A percentile compares a stretch with the other conserved stretches of the same genome.
These are phyloP conservation scores for Diacronema lutheri DNA, from an alignment of 78 protist species.

Conservation along the genomic window DNA sequence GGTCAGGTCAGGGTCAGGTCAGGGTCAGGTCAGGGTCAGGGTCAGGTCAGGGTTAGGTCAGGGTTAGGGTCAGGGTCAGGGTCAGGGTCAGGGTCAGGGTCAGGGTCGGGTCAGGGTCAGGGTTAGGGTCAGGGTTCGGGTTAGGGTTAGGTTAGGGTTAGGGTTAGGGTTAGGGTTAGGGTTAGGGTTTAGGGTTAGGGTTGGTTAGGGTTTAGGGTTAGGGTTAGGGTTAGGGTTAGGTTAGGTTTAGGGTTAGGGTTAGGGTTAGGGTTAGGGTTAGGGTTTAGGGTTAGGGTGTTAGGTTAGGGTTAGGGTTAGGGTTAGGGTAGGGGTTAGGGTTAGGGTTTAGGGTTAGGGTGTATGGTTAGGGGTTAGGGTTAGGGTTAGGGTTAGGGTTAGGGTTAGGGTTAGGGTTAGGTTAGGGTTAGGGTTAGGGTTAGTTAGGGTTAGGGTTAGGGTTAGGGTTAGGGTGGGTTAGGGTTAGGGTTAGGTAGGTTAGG, in stretches of 20 bases:
- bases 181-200: constrained; percentile 51
- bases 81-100: too few species aligned
- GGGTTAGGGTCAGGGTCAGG: too few species aligned
- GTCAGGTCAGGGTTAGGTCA: too few species aligned
- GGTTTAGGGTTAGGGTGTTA: constrained; percentile 20
- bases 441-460: constrained; percentile 47
- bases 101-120: too few species aligned
- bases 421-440: constrained; percentile 11
- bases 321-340: too few species aligned
- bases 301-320: constrained; percentile 43
- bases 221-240: constrained; percentile 39
- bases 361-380: constrained; percentile 47
- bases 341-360: too few species aligned
- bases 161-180: constrained; percentile 51
- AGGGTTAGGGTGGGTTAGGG: too few species aligned
- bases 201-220: constrained; percentile 38
- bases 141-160: too few species aligned
- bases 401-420: constrained; percentile 48
- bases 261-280: constrained; percentile 51
- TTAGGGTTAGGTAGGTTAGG: constrained; percentile 32
- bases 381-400: constrained; percentile 51
- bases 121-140: constrained; percentile 47
- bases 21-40: constrained; percentile 22
- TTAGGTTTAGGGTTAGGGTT: constrained; percentile 49
- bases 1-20: too few species aligned